phyloP scores from a whole-genome alignment of 2,329 filamentous ascomycete genomes.

The Colletotrichum destructivum region DNA sequence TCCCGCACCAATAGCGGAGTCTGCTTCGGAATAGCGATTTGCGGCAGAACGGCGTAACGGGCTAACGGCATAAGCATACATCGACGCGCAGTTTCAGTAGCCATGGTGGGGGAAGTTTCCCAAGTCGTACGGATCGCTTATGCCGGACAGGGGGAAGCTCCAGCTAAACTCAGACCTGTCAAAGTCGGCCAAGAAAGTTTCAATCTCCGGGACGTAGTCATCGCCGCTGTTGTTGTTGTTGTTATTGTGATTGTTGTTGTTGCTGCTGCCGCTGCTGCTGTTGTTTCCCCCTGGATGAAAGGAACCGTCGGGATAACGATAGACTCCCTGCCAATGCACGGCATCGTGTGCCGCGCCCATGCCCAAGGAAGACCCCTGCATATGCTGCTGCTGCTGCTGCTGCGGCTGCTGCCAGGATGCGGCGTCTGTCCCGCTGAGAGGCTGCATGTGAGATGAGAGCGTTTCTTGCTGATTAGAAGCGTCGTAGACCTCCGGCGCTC shows the following conservation, averaged over 20 bases:
- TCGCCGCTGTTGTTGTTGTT: neutral
- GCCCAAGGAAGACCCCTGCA: slow-evolving; percentile 13
- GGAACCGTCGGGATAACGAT: slow-evolving; percentile 1
- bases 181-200: slow-evolving; percentile 40
- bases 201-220: slow-evolving; percentile 37
- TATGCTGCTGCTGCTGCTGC: neutral
- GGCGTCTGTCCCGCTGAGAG: slow-evolving; percentile 16
- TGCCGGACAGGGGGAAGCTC: slow-evolving; percentile 37
- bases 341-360: slow-evolving; percentile 4
- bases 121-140: slow-evolving; percentile 19
- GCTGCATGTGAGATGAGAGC: slow-evolving; percentile 4
- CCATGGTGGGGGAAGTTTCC: slow-evolving; percentile 14
- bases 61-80: no score
- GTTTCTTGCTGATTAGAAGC: slow-evolving; percentile 5
- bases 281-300: neutral
- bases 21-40: no score
- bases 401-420: slow-evolving; percentile 18
- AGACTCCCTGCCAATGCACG: slow-evolving; percentile 28
- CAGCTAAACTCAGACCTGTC: slow-evolving; percentile 40
- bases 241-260: no score
- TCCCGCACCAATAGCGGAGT: neutral
- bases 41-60: no score
- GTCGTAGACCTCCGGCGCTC: slow-evolving; percentile 1
- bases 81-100: neutral
- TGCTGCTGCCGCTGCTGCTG: no score